phyloP scores from a whole-genome alignment of 176 grass and related monocot genomes.

The Saccharum spontaneum region DNA sequence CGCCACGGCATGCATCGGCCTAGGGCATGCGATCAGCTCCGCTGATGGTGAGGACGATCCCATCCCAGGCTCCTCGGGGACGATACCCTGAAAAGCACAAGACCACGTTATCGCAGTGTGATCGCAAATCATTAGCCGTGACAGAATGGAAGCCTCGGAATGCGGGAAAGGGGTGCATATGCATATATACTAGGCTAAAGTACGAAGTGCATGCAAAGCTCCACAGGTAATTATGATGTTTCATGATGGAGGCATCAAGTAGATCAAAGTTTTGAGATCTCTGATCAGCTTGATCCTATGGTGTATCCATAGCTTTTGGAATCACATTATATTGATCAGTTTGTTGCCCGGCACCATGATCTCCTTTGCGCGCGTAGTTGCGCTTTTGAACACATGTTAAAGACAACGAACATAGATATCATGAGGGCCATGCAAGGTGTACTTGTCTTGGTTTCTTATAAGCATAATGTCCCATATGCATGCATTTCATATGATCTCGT shows the following conservation, averaged over 20 bases:
- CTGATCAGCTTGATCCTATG: constrained; percentile 36
- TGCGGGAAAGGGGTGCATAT: constrained; percentile 39
- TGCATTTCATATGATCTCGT: background rate
- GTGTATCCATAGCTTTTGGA: constrained; percentile 6
- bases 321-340: constrained; percentile 16
- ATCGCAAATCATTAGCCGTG: constrained; percentile 42
- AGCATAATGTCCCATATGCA: background rate
- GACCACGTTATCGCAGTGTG: constrained; percentile 33
- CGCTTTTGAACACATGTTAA: constrained; percentile 53
- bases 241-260: constrained; percentile 45
- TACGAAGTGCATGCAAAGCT: constrained; percentile 17
- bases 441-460: constrained; percentile 27
- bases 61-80: constrained; percentile 59
- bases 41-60: constrained; percentile 71
- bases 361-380: constrained; percentile 2
- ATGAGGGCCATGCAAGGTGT: constrained; percentile 35
- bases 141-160: constrained; percentile 46
- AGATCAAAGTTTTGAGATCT: constrained; percentile 38
- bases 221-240: constrained; percentile 8
- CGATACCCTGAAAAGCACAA: constrained; percentile 62
- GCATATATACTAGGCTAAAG: constrained; percentile 33
- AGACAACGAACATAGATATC: constrained; percentile 25
- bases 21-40: constrained; percentile 64
- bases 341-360: background rate
- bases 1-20: constrained; percentile 39